Base-by-base conservation (phyloP, 441 rosid genomes). In the Macaranga tanarius region DNA sequence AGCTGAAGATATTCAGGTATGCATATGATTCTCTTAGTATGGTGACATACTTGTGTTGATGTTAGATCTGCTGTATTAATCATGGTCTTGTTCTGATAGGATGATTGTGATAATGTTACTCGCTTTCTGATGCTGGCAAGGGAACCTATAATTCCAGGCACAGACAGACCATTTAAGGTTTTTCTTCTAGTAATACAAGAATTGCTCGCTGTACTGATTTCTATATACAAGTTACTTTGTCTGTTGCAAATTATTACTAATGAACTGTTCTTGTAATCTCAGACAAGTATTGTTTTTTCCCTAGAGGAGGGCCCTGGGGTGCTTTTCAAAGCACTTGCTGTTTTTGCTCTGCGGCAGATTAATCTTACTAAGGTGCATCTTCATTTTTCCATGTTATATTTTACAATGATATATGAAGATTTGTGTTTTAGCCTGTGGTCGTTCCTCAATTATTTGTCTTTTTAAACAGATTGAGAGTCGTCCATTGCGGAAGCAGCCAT, bases 311-410 rank as follows among this genome's bases (percentile, higher is more conserved):
- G 99, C 65, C 97, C 99, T 60, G 99, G 99, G 54, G 83, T 89
- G 62, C 98, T 95, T 77, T 95, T 95, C 84, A 95, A 93, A 84
- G 98, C 98, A 69, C 97, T 95, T 79, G 97, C 98, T 70, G 98
- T 93, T 68, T 96, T 96, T 87, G 95, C 99, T 67, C 84, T 90
- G 52, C 85, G 97, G 72, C 83, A 90, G 76, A 88, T 95, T 73
- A 95, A 93, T 84, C 95, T 96, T 68, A 87, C 93, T 25, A 92
- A 96, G 93, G 98, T 90, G 52, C n/a, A 60, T 60, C 66, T 54
- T 57, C 13, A 44, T 55, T 20, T 4, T 26, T 10, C 5, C 19
- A 0, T 48, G 23, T 22, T 8, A 11, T 28, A 45, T 60, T 47
- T 20, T 44, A 7, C 42, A 59, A 34, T 63, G 44, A 12, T 73